Evolutionary conservation across 2,329 filamentous ascomycete genomes (phyloP), one percentile per base, ranked within the genome.

Genomic region (Paecilomyces sp.): DNA sequence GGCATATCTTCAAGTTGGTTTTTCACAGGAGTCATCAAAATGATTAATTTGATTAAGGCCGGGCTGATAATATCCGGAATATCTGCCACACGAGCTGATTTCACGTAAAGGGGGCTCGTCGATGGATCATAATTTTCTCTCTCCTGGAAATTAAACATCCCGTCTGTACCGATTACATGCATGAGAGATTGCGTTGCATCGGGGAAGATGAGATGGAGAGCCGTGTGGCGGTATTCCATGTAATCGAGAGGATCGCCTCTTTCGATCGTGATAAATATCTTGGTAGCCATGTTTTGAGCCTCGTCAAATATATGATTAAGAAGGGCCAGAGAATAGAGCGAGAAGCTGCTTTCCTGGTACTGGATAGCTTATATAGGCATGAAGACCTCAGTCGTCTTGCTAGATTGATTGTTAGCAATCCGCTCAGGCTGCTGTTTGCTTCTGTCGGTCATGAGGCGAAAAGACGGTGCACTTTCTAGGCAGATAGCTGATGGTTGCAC

Each of bases 171-270:
- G 5, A 65, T 58, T 8, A 68, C 62, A 56, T 71, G 68, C 55
- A 70, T 61, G 28, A 68, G 63, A 28, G 62, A 63, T 24, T 65
- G 57, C 47, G 57, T 28, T 6, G 60, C 61, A 12, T 61, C 58
- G 12, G 61, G 47, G 54, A 66, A 68, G 13, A 61, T 58, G 34
- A 70, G 63, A 57, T 69, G 66, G 3, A 71, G 61, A 2, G 68
- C 69, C 25, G 69, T 71, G 57, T 71, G 70, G 53, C 69, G 67
- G 60, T 70, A 71, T 60, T 69, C 64, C 54, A 63, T 54, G 61
- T 67, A 71, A 59, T 71, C 69, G 47, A 71, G 58, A 11, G 70
- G 68, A 8, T 67, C 65, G 30, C 69, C 69, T 41, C 62, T 63
- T 53, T 68, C 70, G 56, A 71, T 64, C 9, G 67, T 62, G 55